Evolutionary conservation across 2,329 filamentous ascomycete genomes (phyloP), one percentile per base, ranked within the genome.

Genomic region (Aspergillus hiratsukae): DNA sequence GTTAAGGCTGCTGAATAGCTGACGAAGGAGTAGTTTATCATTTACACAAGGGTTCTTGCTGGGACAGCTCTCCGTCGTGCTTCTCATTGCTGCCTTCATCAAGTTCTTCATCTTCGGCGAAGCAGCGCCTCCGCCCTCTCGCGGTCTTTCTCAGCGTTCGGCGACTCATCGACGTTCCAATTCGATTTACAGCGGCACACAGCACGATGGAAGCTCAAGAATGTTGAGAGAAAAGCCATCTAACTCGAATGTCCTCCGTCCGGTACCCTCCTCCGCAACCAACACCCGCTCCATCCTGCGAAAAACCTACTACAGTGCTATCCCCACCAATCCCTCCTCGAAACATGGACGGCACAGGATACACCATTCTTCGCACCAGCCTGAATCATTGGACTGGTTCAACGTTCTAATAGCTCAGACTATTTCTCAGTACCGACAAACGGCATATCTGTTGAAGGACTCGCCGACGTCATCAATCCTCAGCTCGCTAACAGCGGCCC

Each of bases 51-150:
- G 94, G 28, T 88, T 99, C 65, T 85, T 99, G 50, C 81, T 97
- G 31, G 94, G 94, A 51, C 94, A 99, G 74, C 81, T 99, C 52
- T 96, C 91, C 1, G 89, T 99, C 48, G 90, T 96, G 14, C 79
- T 97, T 25, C 82, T 99, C 41, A 85, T 99, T 59, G 92, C 91
- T 62, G 90, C 89, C 64, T 97, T 99, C 76, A 97, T 99, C 75
- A 96, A 96, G 73, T 99, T 97, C 84, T 99, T 99, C 83, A 97
- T 99, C 70, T 97, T 99, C 71, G 94, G 94, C 66, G 94, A 97
- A 70, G 86, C 91, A 4, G 91, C 91, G 0, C 91, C 89, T 1
- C 82, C 91, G 59, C 91, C 96, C 61, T 86, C 88, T 54, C 90
- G 88, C 21, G 90, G 91, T 11, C 82, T 90, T 7, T 79, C 88